These are phyloP conservation scores for Roridomyces roridus DNA, from an alignment of 768 basidiomycete species.

Conservation along the genomic window DNA sequence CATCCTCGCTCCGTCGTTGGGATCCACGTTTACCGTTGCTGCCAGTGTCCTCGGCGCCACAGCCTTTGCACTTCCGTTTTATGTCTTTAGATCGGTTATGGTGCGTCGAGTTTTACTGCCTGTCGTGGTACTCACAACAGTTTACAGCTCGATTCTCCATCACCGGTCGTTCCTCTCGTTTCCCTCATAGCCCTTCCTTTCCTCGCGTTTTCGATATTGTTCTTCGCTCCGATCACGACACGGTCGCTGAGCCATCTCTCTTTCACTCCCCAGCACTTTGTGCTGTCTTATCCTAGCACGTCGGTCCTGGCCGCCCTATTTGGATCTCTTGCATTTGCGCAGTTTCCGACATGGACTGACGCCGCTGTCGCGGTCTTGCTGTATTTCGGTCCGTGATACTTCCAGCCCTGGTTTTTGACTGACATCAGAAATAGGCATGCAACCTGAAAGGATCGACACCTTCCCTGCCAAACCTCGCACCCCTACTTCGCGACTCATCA, in stretches of 20 bases:
- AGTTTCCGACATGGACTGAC: constrained; percentile 65
- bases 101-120: constrained; percentile 44
- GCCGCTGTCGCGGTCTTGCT: constrained; percentile 60
- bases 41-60: constrained; percentile 68
- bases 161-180: constrained; percentile 60
- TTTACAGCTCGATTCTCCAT: constrained; percentile 55
- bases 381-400: constrained; percentile 60
- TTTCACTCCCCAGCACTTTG: constrained; percentile 61
- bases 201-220: constrained; percentile 67
- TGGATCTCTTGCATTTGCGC: constrained; percentile 70
- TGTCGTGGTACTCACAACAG: constrained; percentile 6
- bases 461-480: constrained; percentile 53
- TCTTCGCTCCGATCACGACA: constrained; percentile 58
- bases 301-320: constrained; percentile 55
- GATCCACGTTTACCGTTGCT: constrained; percentile 59
- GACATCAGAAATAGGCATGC: constrained; percentile 51
- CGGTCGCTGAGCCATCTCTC: constrained; percentile 53
- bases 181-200: constrained; percentile 67
- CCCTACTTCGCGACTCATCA: constrained; percentile 58
- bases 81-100: constrained; percentile 61
- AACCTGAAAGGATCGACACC: constrained; percentile 51
- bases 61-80: constrained; percentile 67
- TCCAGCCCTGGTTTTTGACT: not conserved
- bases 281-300: constrained; percentile 62
- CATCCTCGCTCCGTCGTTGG: constrained; percentile 63